A percentile compares a stretch with the other conserved stretches of the same genome.
Conservation (phyloP, 2,329 filamentous ascomycete species). For the Trichoderma semiorbis region DNA sequence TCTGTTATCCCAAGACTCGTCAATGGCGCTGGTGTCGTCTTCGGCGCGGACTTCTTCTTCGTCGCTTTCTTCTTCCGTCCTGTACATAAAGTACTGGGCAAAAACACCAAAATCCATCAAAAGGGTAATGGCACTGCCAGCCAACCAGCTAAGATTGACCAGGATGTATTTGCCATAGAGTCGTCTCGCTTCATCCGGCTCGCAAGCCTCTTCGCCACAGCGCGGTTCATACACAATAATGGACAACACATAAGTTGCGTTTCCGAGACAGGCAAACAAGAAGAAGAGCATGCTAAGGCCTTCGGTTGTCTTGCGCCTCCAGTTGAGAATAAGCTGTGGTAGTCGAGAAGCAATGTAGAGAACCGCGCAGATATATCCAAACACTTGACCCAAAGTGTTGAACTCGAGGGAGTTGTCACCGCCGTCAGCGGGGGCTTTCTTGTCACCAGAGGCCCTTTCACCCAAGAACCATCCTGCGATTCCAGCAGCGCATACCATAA, state of each 20-base stretch:
- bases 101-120: slow-evolving; percentile 84
- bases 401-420: slow-evolving; percentile 57
- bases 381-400: slow-evolving; percentile 78
- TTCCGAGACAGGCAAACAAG: slow-evolving; percentile 92
- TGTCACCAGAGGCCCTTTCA: slow-evolving; percentile 36
- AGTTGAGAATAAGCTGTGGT: slow-evolving; percentile 89
- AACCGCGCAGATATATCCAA: slow-evolving; percentile 86
- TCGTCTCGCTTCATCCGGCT: slow-evolving; percentile 57
- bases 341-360: slow-evolving; percentile 87
- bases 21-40: slow-evolving; percentile 23
- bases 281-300: slow-evolving; percentile 94
- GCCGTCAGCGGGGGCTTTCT: slow-evolving; percentile 38
- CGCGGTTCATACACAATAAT: slow-evolving; percentile 86
- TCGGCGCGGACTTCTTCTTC: slow-evolving; percentile 26
- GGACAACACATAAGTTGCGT: slow-evolving; percentile 86
- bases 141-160: slow-evolving; percentile 86
- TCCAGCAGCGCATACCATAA: slow-evolving; percentile 81
- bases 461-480: slow-evolving; percentile 79
- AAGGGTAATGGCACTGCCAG: slow-evolving; percentile 84
- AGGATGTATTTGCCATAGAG: slow-evolving; percentile 81
- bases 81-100: slow-evolving; percentile 86
- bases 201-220: slow-evolving; percentile 57
- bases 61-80: slow-evolving; percentile 36
- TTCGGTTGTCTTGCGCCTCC: slow-evolving; percentile 86
- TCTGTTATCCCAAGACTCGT: slow-evolving; percentile 39